phyloP scores from a whole-genome alignment of 1,139 yeast genomes.

The Blastobotrys raffinosifermentans region DNA sequence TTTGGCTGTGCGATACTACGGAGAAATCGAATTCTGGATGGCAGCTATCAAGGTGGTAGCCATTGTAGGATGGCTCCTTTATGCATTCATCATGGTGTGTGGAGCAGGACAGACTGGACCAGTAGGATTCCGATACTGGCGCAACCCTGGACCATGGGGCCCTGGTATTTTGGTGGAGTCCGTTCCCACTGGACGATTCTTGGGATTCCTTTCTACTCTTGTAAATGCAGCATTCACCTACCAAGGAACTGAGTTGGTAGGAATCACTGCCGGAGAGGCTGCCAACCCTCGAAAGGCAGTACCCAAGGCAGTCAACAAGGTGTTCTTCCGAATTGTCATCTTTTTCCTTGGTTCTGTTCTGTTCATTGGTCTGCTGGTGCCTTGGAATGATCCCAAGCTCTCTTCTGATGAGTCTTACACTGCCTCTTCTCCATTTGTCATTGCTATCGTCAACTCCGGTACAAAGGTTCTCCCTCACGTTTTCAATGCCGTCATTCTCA shows the following conservation, averaged over 20 bases:
- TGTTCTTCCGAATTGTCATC: conserved; percentile 67
- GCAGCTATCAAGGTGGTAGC: conserved; percentile 62
- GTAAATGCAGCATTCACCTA: conserved; percentile 70
- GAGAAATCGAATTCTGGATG: conserved; percentile 60
- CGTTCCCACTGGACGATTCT: conserved; percentile 49
- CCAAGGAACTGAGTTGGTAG: conserved; percentile 71
- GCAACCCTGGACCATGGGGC: conserved; percentile 53
- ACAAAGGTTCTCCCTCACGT: conserved; percentile 57
- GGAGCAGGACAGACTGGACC: conserved; percentile 69
- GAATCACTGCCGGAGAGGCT: conserved; percentile 74
- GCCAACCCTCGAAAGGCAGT: conserved; percentile 67
- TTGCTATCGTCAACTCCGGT: conserved; percentile 61
- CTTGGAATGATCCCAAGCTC: conserved; percentile 57
- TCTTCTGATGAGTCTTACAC: conserved; percentile 44
- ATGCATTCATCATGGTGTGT: conserved; percentile 63
- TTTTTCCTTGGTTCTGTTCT: conserved; percentile 64
- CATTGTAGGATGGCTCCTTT: conserved; percentile 63
- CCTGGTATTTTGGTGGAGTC: conserved; percentile 45
- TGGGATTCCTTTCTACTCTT: conserved; percentile 56
- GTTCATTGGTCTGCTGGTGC: conserved; percentile 69
- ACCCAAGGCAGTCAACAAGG: conserved; percentile 70
- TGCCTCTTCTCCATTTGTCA: conserved; percentile 73
- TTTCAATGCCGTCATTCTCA: conserved; percentile 54
- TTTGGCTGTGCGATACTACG: conserved; percentile 58
- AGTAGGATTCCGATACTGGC: conserved; percentile 72